Percentiles rank a stretch among this genome's conserved stretches.
phyloP scores from a whole-genome alignment of 441 rosid species.

The Gossypium gossypioides region DNA sequence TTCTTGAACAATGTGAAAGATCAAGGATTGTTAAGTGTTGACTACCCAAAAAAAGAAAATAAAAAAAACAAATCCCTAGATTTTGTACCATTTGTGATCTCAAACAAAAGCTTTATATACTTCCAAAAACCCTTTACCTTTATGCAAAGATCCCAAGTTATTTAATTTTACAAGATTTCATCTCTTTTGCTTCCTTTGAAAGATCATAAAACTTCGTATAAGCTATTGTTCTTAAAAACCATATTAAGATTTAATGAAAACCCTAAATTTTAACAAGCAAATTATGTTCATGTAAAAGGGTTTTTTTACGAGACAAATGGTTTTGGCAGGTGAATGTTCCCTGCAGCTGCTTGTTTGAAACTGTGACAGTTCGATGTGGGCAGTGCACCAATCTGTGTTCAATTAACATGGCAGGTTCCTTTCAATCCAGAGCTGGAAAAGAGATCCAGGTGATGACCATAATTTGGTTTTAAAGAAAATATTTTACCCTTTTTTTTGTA shows the following conservation, averaged over 20 bases:
- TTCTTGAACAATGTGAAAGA: background rate
- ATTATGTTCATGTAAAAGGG: background rate
- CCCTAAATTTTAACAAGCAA: background rate
- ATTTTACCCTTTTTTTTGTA: background rate
- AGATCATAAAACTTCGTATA: background rate
- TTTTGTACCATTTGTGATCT: background rate
- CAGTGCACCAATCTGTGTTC: slow-evolving; percentile 14
- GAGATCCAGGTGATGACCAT: slow-evolving; percentile 10
- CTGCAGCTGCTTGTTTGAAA: slow-evolving; percentile 7
- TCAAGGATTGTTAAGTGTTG: background rate
- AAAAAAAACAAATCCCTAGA: background rate
- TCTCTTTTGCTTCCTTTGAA: background rate
- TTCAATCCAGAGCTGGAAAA: background rate
- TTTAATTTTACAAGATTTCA: background rate
- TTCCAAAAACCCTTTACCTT: background rate
- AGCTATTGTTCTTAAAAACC: background rate
- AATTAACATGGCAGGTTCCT: slow-evolving; percentile 1
- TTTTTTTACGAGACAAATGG: background rate
- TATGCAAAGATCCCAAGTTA: too few relatives aligned
- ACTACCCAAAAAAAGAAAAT: background rate
- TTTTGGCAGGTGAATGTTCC: slow-evolving; percentile 15
- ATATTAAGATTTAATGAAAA: background rate
- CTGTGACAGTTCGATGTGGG: slow-evolving; percentile 8
- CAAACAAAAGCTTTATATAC: background rate
- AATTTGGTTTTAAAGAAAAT: background rate